Conservation (phyloP, 805 yeast species). For the Candida hungchunana region DNA sequence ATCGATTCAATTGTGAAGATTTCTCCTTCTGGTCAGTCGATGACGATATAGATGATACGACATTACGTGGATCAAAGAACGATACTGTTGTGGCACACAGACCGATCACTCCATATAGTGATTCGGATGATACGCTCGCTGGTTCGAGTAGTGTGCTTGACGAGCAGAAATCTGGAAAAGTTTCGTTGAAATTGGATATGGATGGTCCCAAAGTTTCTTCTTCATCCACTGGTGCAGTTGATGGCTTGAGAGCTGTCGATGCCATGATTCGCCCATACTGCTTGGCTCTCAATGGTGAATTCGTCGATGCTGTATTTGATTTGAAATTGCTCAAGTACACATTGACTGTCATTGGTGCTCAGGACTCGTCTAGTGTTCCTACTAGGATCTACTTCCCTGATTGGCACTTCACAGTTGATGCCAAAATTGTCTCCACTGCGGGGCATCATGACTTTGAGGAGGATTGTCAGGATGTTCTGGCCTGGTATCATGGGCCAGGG, state of each 20-base stretch:
- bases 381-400: conserved; percentile 67
- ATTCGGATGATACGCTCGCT: conserved; percentile 4
- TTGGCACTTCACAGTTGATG: conserved; percentile 59
- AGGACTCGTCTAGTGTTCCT: conserved; percentile 31
- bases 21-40: conserved; percentile 81
- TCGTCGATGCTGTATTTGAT: conserved; percentile 56
- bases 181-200: not conserved
- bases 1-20: conserved; percentile 91
- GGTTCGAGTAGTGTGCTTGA: conserved; percentile 3
- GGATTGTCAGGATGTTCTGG: conserved; percentile 47
- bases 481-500: conserved; percentile 64
- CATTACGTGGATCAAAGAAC: conserved; percentile 7
- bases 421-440: conserved; percentile 45
- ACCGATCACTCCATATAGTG: not conserved
- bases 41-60: conserved; percentile 32
- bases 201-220: not conserved
- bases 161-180: no score
- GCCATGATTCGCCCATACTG: conserved; percentile 81
- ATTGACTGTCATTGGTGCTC: conserved; percentile 38
- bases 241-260: conserved; percentile 68
- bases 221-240: conserved; percentile 2
- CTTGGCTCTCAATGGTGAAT: conserved; percentile 55
- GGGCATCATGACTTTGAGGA: conserved; percentile 55
- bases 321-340: conserved; percentile 42
- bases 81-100: not conserved